Base-by-base conservation (phyloP, 1,284 basidiomycete genomes). In the Rhodofomes roseus region DNA sequence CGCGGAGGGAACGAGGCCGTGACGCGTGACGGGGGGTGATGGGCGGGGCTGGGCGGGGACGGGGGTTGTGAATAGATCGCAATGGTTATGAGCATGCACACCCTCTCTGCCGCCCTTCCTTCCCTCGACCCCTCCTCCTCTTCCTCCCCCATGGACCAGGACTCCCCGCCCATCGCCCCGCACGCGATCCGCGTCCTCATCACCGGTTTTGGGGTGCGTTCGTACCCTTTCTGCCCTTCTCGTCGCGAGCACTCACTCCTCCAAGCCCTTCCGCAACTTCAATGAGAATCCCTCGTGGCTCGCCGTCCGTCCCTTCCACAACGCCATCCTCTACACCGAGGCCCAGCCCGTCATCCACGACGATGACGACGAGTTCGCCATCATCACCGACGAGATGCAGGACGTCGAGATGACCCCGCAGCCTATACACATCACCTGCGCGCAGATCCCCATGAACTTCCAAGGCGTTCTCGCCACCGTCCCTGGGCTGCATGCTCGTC, bases 381-480 rank as follows among this genome's bases (percentile, higher is more conserved):
- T 68, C 41, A 60, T 66, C 58, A 66, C 64, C 55, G 68, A 68
- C 62, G 65, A 67, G 16, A 64, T 67, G 62, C 68, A 70, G 57
- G 61, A 62, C 29, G 53, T 66, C 37, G 58, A 66, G 18, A 56
- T 60, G 11, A 56, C 62, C 20, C 71, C 67, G 14, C 74, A 74
- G 39, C 72, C 74, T 44, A 81, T 90, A 57, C 84, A 86, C 64
- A 83, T 90, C 61, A 84, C 86, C 20, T 69, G 81, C 5, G 74
- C 90, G 58, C 72, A 85, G 54, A 74, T 91, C 6, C 85, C 87
- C 22, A 80, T 87, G 56, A 76, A 77, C 2, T 91, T 90, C 67
- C 78, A 83, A 34, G 80, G 78, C n/a, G 83, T 90, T 4, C 75
- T 87, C 9, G 74, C 78, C 48, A 75, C 76, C 56, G 79, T 86